A percentile compares a stretch with the other conserved stretches of the same genome.
These are phyloP conservation scores for Leishmania braziliensis DNA, from an alignment of 208 protist species.

Conservation along the genomic window DNA sequence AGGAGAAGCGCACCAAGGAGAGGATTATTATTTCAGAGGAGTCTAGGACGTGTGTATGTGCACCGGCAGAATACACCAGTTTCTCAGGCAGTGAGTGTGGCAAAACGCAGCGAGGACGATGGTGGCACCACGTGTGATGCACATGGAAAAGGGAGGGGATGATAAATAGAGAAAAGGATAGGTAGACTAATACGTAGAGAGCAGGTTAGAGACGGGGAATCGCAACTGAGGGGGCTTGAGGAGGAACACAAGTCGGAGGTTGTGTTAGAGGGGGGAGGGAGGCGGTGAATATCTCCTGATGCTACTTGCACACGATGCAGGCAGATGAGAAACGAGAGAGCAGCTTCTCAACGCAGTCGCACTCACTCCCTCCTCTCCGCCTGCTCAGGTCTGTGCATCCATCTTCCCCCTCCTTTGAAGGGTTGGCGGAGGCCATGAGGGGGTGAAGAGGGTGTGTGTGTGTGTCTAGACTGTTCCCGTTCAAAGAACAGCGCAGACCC, in stretches of 20 bases:
- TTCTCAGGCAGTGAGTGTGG: not conserved
- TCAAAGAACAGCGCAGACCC: not conserved
- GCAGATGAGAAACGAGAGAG: conserved; percentile 11
- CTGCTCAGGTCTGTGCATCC: conserved; percentile 4
- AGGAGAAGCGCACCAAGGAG: not conserved
- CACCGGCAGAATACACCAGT: too few species aligned
- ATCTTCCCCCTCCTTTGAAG: not conserved
- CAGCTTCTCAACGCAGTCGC: not conserved
- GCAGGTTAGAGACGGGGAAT: not conserved
- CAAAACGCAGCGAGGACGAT: not conserved
- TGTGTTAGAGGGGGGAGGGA: not conserved
- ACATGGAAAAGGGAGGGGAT: conserved; percentile 6
- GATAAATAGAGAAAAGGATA: not conserved
- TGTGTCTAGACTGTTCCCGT: not conserved
- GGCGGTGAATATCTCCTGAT: not conserved
- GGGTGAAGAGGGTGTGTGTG: not conserved
- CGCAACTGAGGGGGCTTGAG: not conserved
- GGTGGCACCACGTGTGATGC: not conserved
- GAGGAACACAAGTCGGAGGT: too few species aligned
- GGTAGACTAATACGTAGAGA: not conserved
- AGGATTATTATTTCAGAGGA: not conserved
- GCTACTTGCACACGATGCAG: not conserved
- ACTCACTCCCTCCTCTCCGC: not conserved
- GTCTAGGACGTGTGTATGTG: not conserved
- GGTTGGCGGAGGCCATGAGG: not conserved